Evolutionary conservation across 2,329 filamentous ascomycete species (phyloP), one percentile per base, ranked within the genome.

Genomic region (Paramyrothecium sp.): DNA sequence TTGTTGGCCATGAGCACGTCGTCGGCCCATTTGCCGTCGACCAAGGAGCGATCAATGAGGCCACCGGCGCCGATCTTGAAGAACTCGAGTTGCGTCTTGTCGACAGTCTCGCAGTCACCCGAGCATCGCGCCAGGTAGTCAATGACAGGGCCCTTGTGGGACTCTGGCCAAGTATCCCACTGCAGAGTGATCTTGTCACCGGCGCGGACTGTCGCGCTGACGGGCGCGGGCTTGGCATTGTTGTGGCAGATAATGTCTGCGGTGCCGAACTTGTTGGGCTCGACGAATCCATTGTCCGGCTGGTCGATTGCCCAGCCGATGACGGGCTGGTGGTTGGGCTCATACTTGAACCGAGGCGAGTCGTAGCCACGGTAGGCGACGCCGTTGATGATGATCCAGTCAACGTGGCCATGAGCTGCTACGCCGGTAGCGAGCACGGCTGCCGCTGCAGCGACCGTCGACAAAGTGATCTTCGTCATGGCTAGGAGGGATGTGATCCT

Each of bases 161-260:
- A 77, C 5, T 73, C 71, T 7, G 80, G 79, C 80, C 80, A 82
- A 2, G 69, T 68, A 54, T 73, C 75, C 81, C 81, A 83, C 61
- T 77, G 72, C 48, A 83, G 67, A 26, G 75, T 74, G 59, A 83
- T 68, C 51, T 68, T 69, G 59, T 75, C 73, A 30, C 81, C 81
- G 3, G 81, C 79, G 4, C 70, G 64, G 41, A 82, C 72, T 13
- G 70, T 67, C 7, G 77, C 75, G 53, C 74, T 72, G 3, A 73
- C 72, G 21, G 69, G 65, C 1, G 71, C 80, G 17, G 77, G 71
- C 3, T 68, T 72, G 8, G 74, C 74, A 12, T 71, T 67, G 19
- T 71, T 71, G 65, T 82, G 78, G 66, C 81, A 83, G 66, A 80
- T 76, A 61, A 83, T 83, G 53, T 81, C 78, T 2, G 72, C 62